Evolutionary conservation across 2,329 filamentous ascomycete genomes (phyloP), one percentile per base, ranked within the genome.

Genomic region (Alternaria dauci): DNA sequence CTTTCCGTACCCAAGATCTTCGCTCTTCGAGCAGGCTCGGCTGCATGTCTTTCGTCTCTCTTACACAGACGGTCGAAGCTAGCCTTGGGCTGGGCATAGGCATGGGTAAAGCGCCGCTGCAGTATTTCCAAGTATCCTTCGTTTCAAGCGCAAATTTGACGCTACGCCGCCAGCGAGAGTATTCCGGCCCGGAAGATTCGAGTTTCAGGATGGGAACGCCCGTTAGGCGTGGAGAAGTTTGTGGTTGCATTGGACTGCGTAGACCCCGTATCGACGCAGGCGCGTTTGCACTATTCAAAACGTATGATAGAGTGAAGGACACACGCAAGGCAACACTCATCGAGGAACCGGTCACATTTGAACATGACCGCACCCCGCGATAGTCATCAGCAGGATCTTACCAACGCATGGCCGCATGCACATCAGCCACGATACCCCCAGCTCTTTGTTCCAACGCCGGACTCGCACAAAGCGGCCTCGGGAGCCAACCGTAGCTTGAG

Each of bases 81-180:
- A 69, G 66, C 34, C 68, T 68, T 16, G 67, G 63, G 26, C 69
- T 69, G 4, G 76, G 76, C 76, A 78, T 78, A 1, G 76, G 76
- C 76, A 77, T 76, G 5, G 69, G 68, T 38, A 41, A 57, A 26
- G 62, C 52, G 36, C 76, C 76, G 65, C 74, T 71, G 52, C 76
- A 78, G 46, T 74, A 72, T 47, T 67, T 72, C 76, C 76, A 78
- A 3, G 62, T 71, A 53, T 68, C 72, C 60, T 76, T 77, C 32
- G 66, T 66, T 52, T 66, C 69, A 58, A 76, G 69, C 9, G 72
- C 74, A 36, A 67, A 72, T 52, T 70, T 71, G n/a, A 78, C 61
- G 34, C 67, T 66, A 9, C 75, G 68, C 54, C 73, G 64, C 76
- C 76, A 78, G 65, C 74, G 63, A 9, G 72, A 64, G 44, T 74